Evolutionary conservation across 345 rosid genomes (phyloP).

Genomic region (Laguncularia racemosa): DNA sequence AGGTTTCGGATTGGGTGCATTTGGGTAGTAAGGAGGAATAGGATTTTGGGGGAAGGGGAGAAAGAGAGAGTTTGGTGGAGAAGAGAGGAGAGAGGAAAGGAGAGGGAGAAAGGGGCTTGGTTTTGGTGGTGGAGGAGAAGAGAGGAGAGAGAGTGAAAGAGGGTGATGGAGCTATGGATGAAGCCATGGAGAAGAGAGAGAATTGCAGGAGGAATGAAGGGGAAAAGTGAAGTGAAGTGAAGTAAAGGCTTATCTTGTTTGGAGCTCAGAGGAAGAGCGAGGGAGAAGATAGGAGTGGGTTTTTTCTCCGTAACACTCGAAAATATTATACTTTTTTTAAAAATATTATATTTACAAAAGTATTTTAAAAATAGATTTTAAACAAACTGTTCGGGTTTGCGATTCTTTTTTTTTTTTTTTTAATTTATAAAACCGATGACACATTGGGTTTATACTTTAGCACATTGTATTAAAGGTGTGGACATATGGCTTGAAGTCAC

Average conservation of each 20-base stretch:
- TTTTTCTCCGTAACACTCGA: no score
- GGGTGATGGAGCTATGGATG: constrained; percentile 4
- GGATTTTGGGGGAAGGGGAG: constrained; percentile 19
- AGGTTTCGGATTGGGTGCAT: constrained; percentile 27
- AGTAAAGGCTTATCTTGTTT: constrained; percentile 8
- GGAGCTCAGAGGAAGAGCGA: background rate
- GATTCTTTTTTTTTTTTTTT: no score
- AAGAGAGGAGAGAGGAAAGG: constrained; percentile 26
- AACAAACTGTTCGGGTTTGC: no score
- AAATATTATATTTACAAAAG: no score
- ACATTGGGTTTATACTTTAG: no score
- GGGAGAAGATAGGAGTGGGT: background rate
- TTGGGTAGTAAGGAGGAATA: constrained; percentile 14
- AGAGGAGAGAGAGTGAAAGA: constrained; percentile 6
- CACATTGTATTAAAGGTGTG: no score
- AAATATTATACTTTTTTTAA: no score
- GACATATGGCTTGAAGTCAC: no score
- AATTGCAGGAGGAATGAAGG: background rate
- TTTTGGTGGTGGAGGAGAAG: constrained; percentile 17
- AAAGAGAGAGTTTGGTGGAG: constrained; percentile 17
- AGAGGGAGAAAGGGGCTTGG: constrained; percentile 29
- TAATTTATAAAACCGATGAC: no score
- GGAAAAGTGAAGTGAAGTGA: background rate
- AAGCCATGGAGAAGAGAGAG: constrained; percentile 8
- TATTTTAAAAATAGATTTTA: no score